These are phyloP conservation scores for Nothomitra cinnamomea DNA, from an alignment of 2,329 filamentous ascomycete genomes.

Conservation along the genomic window DNA sequence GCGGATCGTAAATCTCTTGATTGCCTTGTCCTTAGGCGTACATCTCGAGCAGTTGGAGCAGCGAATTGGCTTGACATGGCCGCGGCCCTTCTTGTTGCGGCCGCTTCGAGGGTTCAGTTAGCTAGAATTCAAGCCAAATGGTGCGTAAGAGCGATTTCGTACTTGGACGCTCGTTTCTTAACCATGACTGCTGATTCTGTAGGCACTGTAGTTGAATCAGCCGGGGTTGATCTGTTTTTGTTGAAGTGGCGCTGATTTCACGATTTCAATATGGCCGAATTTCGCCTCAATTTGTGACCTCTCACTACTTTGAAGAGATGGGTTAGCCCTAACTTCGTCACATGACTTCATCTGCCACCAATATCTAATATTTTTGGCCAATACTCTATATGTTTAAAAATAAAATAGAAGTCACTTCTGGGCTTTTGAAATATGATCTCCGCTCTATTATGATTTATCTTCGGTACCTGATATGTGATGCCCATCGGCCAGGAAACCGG, in stretches of 20 bases:
- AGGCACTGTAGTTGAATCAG: background rate
- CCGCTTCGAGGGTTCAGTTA: constrained; percentile 39
- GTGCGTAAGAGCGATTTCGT: constrained; percentile 23
- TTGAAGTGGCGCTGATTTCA: background rate
- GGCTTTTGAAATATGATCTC: too few relatives aligned
- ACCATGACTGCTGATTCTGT: constrained; percentile 32
- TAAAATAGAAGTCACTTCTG: too few relatives aligned
- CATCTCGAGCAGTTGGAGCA: constrained; percentile 79
- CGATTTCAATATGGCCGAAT: background rate
- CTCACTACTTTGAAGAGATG: background rate
- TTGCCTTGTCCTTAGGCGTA: constrained; percentile 99
- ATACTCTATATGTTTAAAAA: too few relatives aligned
- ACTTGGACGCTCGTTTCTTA: constrained; percentile 63
- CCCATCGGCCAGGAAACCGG: constrained; percentile 2
- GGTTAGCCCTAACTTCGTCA: background rate
- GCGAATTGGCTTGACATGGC: constrained; percentile 98
- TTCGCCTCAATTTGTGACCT: constrained; percentile 1
- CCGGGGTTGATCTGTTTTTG: background rate
- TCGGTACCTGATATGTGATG: background rate
- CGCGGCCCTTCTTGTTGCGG: constrained; percentile 99
- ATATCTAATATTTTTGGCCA: background rate
- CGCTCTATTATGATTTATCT: too few relatives aligned
- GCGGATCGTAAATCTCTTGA: constrained; percentile 99
- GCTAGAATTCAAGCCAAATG: background rate
- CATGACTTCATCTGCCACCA: background rate